Evolutionary conservation across 2,329 filamentous ascomycete species (phyloP), one percentile per base, ranked within the genome.

Genomic region (Colletotrichum spaethianum): DNA sequence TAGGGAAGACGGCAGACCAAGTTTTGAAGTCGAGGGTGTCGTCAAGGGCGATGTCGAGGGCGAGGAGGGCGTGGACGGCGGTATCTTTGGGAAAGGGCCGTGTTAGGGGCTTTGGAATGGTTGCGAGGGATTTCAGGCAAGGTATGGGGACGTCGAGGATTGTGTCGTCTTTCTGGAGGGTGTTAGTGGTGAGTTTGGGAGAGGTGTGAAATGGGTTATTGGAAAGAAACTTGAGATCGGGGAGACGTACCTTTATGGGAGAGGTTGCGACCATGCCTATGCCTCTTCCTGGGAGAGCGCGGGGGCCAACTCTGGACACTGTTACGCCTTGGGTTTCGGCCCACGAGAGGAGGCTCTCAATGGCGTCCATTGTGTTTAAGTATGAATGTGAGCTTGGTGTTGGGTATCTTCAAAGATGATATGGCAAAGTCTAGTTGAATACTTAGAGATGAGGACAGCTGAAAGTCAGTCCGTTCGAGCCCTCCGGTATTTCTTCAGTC

Each of bases 201-300:
- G 33, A 44, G 42, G 33, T 3, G 12, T 42, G 31, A 26, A 44
- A 1, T 31, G n/a, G 23, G 18, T 31, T 50, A 28, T 52, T 60
- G 28, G 38, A 11, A 44, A 36, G 16, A 26, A 16, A 8, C 20
- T 8, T 26, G 52, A 40, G 53, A 14, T n/a, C 4, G 46, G 7
- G 6, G 11, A 38, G 40, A 53, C 33, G 61, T 83, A 93, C 93
- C 83, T 92, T 84, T 73, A 96, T 87, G 18, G 87, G 83, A 36
- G 88, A 87, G 16, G 89, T 91, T 6, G 94, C 92, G 62, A 95
- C 87, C 68, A 98, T 91, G 57, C 95, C 95, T 64, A 96, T 88
- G 36, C 95, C 95, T 66, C 93, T 88, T 1, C 91, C 93, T 7
- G 91, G 89, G 20, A 97, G 91, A 48, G 85, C 85, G 50, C 90